These are phyloP conservation scores for Eucalyptus sp. DNA, from an alignment of 345 rosid genomes.

Conservation along the genomic window DNA sequence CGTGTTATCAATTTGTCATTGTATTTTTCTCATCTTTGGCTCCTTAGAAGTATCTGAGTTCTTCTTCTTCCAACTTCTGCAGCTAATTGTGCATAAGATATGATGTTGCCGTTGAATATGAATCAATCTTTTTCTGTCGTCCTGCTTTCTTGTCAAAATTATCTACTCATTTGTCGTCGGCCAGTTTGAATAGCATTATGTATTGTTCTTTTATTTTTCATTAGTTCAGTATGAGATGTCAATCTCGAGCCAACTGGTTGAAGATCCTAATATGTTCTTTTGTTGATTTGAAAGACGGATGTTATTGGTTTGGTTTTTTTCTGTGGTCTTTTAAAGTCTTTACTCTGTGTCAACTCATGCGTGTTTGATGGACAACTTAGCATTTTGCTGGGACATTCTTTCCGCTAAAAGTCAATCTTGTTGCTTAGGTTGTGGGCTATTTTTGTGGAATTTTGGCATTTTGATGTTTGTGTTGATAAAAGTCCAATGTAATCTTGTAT, in stretches of 20 bases:
- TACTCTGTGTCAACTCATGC: neutral
- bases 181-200: neutral
- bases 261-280: neutral
- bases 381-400: neutral
- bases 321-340: neutral
- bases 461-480: no score
- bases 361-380: neutral
- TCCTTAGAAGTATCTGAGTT: neutral
- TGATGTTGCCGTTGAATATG: neutral
- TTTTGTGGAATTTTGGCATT: no score
- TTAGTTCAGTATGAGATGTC: no score
- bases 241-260: no score
- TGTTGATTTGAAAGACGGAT: neutral
- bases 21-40: neutral
- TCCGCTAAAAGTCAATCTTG: neutral
- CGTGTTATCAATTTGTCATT: neutral
- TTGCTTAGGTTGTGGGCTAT: neutral
- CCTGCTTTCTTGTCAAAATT: neutral
- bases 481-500: no score
- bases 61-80: neutral
- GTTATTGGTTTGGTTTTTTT: neutral
- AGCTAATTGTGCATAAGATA: neutral
- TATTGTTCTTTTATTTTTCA: no score
- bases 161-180: neutral
- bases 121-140: neutral